Evolutionary conservation across 805 yeast genomes (phyloP).

Genomic region (Spathaspora arborariae): DNA sequence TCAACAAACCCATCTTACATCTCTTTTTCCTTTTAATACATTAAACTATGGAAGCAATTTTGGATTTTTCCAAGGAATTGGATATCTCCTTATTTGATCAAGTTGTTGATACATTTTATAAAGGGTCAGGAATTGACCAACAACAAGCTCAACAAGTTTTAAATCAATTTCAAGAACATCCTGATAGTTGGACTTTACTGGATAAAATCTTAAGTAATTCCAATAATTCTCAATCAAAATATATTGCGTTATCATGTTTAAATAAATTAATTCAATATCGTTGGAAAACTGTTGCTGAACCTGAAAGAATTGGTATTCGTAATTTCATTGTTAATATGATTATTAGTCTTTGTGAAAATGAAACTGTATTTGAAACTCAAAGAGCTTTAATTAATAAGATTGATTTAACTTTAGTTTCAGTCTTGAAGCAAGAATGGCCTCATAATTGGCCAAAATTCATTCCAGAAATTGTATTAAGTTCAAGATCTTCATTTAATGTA

Average conservation of each 20-base stretch:
- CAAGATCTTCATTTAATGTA: constrained; percentile 82
- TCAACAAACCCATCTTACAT: background rate
- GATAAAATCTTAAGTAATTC: constrained; percentile 83
- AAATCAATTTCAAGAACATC: constrained; percentile 85
- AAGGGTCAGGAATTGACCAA: constrained; percentile 67
- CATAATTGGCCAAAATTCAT: constrained; percentile 96
- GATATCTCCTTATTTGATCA: constrained; percentile 70
- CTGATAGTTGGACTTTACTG: constrained; percentile 93
- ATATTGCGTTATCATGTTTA: constrained; percentile 83
- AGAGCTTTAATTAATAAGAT: constrained; percentile 87
- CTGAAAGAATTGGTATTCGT: constrained; percentile 88
- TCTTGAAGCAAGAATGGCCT: constrained; percentile 98
- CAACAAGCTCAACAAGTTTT: constrained; percentile 67
- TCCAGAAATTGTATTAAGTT: constrained; percentile 84
- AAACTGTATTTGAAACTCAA: constrained; percentile 62
- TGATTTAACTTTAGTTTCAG: constrained; percentile 89
- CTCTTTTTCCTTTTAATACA: background rate
- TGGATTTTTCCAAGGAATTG: constrained; percentile 81
- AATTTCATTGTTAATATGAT: constrained; percentile 93
- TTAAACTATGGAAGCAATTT: constrained; percentile 71
- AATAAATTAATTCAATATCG: constrained; percentile 86
- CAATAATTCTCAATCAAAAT: constrained; percentile 81
- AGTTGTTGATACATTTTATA: constrained; percentile 80
- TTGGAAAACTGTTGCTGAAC: constrained; percentile 90
- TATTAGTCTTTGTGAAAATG: constrained; percentile 84